Conservation (phyloP, 73 alveolate genomes). For the Breviolum minutum region DNA sequence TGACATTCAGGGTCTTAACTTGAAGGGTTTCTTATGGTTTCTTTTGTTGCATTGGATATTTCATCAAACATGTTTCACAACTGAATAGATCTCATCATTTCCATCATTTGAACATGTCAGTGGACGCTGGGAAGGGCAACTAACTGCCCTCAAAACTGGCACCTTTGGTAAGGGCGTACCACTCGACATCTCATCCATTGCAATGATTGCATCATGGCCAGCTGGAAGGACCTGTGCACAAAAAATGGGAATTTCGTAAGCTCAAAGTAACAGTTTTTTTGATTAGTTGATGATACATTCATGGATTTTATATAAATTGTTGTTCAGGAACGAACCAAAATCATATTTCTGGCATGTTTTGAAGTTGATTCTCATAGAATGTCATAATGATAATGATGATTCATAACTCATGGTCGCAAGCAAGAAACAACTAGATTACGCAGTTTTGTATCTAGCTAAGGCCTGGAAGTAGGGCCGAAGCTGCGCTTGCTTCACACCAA, state of each 20-base stretch:
- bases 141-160: not conserved
- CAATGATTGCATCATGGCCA: conserved; percentile 40
- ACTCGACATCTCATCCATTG: not conserved
- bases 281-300: not conserved
- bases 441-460: not conserved
- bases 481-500: conserved; percentile 51
- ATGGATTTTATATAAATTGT: too few species aligned
- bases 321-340: too few species aligned
- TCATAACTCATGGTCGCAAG: too few species aligned
- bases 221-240: conserved; percentile 21
- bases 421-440: too few species aligned
- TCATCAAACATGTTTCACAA: too few species aligned
- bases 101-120: not conserved
- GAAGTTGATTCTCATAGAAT: too few species aligned
- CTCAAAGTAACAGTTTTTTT: not conserved
- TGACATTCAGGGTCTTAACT: too few species aligned
- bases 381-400: too few species aligned
- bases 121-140: not conserved
- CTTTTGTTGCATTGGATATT: too few species aligned
- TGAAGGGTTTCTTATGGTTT: too few species aligned
- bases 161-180: conserved; percentile 16
- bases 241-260: not conserved
- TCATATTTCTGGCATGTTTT: too few species aligned
- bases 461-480: conserved; percentile 54
- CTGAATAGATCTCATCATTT: too few species aligned